Evolutionary conservation across 1,139 yeast genomes (phyloP).

Genomic region (Lodderomyces parapsilosis): DNA sequence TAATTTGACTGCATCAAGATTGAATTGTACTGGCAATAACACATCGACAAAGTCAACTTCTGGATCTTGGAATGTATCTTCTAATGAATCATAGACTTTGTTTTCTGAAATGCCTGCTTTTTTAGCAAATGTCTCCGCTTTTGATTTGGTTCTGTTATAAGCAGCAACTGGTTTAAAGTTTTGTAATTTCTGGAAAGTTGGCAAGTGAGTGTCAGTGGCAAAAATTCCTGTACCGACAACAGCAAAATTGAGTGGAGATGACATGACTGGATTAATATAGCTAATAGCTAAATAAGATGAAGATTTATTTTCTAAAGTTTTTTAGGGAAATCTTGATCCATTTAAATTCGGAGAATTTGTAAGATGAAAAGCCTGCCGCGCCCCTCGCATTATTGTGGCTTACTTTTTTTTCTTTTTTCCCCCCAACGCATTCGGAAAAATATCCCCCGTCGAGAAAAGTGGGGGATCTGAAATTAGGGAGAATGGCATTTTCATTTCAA

Average conservation of each 20-base stretch:
- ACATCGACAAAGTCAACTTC: constrained; percentile 77
- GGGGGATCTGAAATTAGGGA: not conserved
- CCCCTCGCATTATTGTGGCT: not conserved
- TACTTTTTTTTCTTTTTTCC: not conserved
- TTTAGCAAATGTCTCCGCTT: constrained; percentile 79
- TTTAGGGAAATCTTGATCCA: not conserved
- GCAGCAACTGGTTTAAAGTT: constrained; percentile 50
- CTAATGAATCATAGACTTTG: constrained; percentile 64
- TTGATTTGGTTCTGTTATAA: constrained; percentile 76
- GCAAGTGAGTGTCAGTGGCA: constrained; percentile 81
- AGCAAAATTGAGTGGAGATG: constrained; percentile 54
- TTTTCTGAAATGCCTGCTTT: constrained; percentile 50
- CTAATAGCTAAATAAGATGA: not conserved
- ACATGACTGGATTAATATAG: constrained; percentile 8
- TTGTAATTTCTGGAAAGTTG: constrained; percentile 53
- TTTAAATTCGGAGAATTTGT: constrained; percentile 2
- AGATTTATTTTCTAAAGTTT: not conserved
- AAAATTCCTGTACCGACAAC: constrained; percentile 90
- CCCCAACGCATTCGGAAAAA: constrained; percentile 1
- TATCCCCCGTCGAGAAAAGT: not conserved
- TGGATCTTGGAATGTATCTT: constrained; percentile 61
- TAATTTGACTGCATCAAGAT: constrained; percentile 62
- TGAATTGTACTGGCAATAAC: constrained; percentile 80
- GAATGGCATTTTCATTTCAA: not conserved
- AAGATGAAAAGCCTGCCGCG: too few relatives aligned